These are phyloP conservation scores for Gymnopilus junonius DNA, from an alignment of 768 basidiomycete species.

Conservation along the genomic window DNA sequence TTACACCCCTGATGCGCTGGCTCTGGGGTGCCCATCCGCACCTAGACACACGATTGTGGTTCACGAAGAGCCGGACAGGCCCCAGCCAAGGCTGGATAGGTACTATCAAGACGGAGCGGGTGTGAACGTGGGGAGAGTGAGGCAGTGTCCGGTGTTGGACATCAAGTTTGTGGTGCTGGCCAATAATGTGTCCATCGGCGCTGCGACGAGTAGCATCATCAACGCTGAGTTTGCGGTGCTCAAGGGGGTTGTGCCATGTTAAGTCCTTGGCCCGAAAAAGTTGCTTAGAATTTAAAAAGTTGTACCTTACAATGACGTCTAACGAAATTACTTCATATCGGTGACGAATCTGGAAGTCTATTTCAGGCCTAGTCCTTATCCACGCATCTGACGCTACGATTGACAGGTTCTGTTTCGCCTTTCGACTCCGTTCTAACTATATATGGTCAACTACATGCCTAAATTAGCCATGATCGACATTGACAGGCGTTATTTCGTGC, in stretches of 20 bases:
- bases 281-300: too few species aligned
- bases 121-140: slow-evolving; percentile 87
- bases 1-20: slow-evolving; percentile 78
- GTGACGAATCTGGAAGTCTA: too few species aligned
- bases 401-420: too few species aligned
- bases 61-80: slow-evolving; percentile 92
- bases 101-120: slow-evolving; percentile 91
- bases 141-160: slow-evolving; percentile 91
- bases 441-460: too few species aligned
- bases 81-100: slow-evolving; percentile 92
- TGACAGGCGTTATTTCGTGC: too few species aligned
- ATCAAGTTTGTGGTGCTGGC: slow-evolving; percentile 93
- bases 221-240: slow-evolving; percentile 95
- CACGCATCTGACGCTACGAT: too few species aligned
- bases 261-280: neutral
- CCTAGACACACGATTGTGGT: slow-evolving; percentile 85
- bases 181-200: slow-evolving; percentile 95
- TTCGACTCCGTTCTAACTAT: too few species aligned
- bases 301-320: too few species aligned
- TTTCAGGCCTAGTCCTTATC: too few species aligned
- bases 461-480: too few species aligned
- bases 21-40: slow-evolving; percentile 80
- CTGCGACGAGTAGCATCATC: slow-evolving; percentile 95
- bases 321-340: too few species aligned
- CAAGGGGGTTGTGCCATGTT: slow-evolving; percentile 54